A percentile compares a stretch with the other conserved stretches of the same genome.
Conservation (phyloP, 129 eudicot genomes). For the Tagetes erecta region DNA sequence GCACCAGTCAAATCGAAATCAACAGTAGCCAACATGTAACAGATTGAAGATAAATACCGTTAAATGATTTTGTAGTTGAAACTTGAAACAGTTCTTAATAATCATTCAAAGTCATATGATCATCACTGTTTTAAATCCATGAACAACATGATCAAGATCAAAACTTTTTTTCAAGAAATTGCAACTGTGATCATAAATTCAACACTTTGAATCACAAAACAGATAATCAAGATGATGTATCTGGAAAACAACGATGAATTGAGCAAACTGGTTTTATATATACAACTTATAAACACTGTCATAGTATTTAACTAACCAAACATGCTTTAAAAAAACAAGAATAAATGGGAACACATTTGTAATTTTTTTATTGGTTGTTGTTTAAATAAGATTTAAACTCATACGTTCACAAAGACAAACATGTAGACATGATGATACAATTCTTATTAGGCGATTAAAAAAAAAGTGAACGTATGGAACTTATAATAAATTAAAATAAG, state of each 20-base stretch:
- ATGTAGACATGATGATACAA: too few relatives aligned
- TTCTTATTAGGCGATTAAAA: not conserved
- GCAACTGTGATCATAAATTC: not conserved
- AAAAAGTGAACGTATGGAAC: too few relatives aligned
- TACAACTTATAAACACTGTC: not conserved
- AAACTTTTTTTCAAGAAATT: not conserved
- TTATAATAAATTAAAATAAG: too few relatives aligned
- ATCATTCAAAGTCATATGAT: conserved; percentile 8
- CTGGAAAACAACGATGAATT: not conserved
- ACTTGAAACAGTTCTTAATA: conserved; percentile 5
- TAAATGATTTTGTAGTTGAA: not conserved
- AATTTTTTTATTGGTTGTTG: not conserved
- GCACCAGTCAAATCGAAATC: not conserved
- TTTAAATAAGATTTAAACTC: not conserved
- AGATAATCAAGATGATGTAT: not conserved
- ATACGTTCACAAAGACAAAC: too few relatives aligned
- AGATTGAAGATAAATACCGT: not conserved
- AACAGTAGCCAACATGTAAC: not conserved
- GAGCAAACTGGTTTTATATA: not conserved
- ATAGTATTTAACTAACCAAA: not conserved
- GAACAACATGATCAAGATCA: not conserved
- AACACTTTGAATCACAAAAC: not conserved
- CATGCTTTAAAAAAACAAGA: not conserved
- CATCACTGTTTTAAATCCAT: not conserved
- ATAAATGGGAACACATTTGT: conserved; percentile 1